Conservation (phyloP, 192 early-diverging fungal genomes). For the Backusella parvicylindrica region DNA sequence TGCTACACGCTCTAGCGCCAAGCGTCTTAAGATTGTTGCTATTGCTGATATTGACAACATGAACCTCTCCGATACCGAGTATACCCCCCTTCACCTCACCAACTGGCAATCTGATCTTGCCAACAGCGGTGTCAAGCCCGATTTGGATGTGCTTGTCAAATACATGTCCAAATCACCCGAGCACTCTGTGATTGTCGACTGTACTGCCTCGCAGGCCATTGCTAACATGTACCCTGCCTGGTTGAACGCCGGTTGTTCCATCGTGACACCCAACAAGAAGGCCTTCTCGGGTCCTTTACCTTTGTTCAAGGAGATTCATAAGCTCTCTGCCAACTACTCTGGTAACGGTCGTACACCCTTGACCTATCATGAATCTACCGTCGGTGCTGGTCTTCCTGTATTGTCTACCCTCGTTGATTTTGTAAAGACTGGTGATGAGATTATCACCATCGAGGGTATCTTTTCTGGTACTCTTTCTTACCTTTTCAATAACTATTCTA, state of each 20-base stretch:
- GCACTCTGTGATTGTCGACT: constrained; percentile 83
- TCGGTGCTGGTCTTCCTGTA: constrained; percentile 96
- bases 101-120: constrained; percentile 47
- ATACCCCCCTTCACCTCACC: constrained; percentile 43
- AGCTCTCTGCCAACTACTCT: constrained; percentile 37
- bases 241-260: constrained; percentile 71
- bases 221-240: constrained; percentile 82
- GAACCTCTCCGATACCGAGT: constrained; percentile 50
- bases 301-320: constrained; percentile 74
- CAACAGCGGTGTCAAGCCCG: constrained; percentile 31
- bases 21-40: constrained; percentile 66
- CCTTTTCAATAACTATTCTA: constrained; percentile 97
- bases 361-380: constrained; percentile 92
- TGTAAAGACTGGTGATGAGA: constrained; percentile 90
- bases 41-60: constrained; percentile 74
- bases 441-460: constrained; percentile 93
- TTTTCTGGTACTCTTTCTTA: constrained; percentile 96
- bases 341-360: constrained; percentile 49
- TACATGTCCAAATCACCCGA: constrained; percentile 45
- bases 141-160: constrained; percentile 55
- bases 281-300: constrained; percentile 75
- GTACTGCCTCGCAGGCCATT: constrained; percentile 80
- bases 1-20: constrained; percentile 39
- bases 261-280: constrained; percentile 99
- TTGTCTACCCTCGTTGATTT: constrained; percentile 87